These are phyloP conservation scores for Prunella vulgaris DNA, from an alignment of 257 asterid genomes.

Conservation along the genomic window DNA sequence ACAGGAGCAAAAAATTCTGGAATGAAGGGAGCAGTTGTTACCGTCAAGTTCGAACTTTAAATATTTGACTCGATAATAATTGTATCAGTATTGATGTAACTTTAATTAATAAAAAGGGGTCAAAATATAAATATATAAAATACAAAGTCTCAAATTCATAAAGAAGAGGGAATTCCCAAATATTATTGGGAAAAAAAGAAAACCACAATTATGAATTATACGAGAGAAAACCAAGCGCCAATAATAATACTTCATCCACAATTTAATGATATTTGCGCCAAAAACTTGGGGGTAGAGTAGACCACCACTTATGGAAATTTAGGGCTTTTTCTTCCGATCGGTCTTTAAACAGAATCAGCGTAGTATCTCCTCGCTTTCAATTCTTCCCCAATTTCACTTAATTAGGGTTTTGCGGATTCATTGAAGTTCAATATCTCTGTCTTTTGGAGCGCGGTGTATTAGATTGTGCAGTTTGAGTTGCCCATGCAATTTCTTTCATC, in stretches of 20 bases:
- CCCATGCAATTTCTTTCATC: conserved; percentile 47
- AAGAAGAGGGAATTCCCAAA: neutral
- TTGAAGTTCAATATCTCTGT: neutral
- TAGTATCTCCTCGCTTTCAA: conserved; percentile 1
- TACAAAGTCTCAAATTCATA: neutral
- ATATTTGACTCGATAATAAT: too few relatives aligned
- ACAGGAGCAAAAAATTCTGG: neutral
- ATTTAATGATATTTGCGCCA: neutral
- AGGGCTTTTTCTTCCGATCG: conserved; percentile 35
- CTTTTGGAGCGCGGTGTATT: neutral
- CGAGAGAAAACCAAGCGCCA: neutral
- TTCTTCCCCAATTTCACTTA: conserved; percentile 11
- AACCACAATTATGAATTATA: neutral
- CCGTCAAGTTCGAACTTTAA: too few relatives aligned
- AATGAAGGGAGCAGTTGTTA: neutral
- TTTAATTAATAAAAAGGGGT: neutral
- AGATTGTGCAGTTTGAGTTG: conserved; percentile 24
- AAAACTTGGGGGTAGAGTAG: conserved; percentile 39
- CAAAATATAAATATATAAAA: conserved; percentile 9
- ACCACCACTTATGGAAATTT: conserved; percentile 19
- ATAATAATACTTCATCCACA: neutral
- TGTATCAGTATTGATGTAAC: too few relatives aligned
- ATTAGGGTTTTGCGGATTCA: conserved; percentile 18
- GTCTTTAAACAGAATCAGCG: conserved; percentile 27
- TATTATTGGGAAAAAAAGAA: neutral